These are phyloP conservation scores for Dimocarpus longan DNA, from an alignment of 345 rosid genomes.

Conservation along the genomic window DNA sequence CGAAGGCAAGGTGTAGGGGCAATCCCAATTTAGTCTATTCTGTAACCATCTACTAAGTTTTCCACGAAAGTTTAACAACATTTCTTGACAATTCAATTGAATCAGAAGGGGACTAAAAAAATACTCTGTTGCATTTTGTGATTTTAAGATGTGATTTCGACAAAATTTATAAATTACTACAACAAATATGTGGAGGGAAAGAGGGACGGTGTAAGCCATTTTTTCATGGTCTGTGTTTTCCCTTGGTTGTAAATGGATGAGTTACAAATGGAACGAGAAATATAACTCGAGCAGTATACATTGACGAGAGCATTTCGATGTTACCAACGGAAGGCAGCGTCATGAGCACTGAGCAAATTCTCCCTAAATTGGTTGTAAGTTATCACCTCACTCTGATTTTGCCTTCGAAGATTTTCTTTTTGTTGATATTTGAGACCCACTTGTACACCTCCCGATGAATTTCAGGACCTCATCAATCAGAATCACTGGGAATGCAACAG, in stretches of 20 bases:
- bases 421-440: constrained; percentile 18
- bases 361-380: not conserved
- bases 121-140: not conserved
- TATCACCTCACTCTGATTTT: constrained; percentile 44
- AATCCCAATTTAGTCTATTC: not conserved
- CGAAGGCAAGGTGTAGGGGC: not conserved
- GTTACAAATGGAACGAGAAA: constrained; percentile 7
- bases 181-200: not conserved
- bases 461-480: constrained; percentile 58
- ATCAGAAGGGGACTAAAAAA: not conserved
- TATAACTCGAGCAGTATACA: not conserved
- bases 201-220: constrained; percentile 3
- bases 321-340: not conserved
- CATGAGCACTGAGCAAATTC: not conserved
- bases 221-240: not conserved
- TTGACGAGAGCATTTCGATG: not conserved
- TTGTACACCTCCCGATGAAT: constrained; percentile 45
- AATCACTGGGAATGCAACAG: constrained; percentile 59
- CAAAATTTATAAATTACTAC: constrained; percentile 1
- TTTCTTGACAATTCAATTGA: not conserved
- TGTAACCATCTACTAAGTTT: not conserved
- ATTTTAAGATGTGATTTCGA: constrained; percentile 1
- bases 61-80: not conserved
- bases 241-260: not conserved
- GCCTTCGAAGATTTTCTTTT: constrained; percentile 33